Evolutionary conservation across 2,329 filamentous ascomycete species (phyloP).

Genomic region (Arthroderma sp.): DNA sequence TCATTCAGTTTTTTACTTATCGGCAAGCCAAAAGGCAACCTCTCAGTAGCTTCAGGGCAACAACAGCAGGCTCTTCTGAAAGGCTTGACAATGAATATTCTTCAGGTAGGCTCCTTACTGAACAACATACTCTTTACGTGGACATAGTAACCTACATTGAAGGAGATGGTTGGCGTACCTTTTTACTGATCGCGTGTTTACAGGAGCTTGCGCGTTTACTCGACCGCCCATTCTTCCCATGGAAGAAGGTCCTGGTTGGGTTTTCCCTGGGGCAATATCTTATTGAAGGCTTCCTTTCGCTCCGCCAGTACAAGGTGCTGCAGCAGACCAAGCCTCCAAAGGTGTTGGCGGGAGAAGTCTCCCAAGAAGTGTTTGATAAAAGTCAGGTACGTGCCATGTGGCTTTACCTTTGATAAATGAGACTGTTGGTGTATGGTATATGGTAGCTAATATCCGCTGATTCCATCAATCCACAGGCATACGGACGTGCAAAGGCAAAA

Average conservation of each 20-base stretch:
- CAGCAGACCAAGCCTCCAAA: constrained; percentile 68
- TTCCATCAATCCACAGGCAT: constrained; percentile 42
- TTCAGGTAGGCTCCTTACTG: constrained; percentile 19
- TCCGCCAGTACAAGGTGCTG: constrained; percentile 80
- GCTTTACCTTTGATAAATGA: background rate
- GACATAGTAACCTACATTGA: background rate
- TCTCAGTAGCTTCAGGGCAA: no score
- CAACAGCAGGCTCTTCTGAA: background rate
- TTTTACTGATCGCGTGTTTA: background rate
- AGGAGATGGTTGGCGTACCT: no score
- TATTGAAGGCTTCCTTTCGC: constrained; percentile 77
- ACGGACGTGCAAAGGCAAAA: constrained; percentile 89
- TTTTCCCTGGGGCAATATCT: constrained; percentile 87
- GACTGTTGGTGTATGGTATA: background rate
- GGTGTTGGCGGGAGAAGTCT: constrained; percentile 77
- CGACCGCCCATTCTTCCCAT: constrained; percentile 86
- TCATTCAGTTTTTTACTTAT: no score
- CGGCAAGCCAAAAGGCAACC: no score
- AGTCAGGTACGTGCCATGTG: constrained; percentile 48
- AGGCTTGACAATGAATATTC: constrained; percentile 21
- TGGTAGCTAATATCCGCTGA: background rate
- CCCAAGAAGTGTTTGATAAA: constrained; percentile 84
- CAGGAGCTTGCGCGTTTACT: constrained; percentile 67
- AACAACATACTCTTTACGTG: constrained; percentile 4
- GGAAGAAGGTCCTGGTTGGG: constrained; percentile 91